phyloP scores from a whole-genome alignment of 352 stramenopile species.

The Phytophthora cactorum region DNA sequence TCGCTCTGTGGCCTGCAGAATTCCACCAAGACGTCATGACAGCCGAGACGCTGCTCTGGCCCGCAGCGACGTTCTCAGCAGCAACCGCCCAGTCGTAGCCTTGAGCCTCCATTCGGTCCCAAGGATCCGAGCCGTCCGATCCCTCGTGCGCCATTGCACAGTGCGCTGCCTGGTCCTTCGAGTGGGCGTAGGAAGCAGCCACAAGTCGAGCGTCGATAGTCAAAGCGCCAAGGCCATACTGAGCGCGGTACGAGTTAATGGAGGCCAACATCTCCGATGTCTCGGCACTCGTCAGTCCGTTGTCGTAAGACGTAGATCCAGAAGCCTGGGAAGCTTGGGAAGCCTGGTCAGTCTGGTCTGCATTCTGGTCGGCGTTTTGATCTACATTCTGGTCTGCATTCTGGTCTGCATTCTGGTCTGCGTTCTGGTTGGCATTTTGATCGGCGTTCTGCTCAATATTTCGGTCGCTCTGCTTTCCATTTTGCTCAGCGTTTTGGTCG shows the following conservation, averaged over 20 bases:
- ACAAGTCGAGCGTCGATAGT: slow-evolving; percentile 47
- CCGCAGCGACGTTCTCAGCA: slow-evolving; percentile 64
- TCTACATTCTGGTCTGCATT: slow-evolving; percentile 5
- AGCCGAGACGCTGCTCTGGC: slow-evolving; percentile 38
- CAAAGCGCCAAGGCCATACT: slow-evolving; percentile 43
- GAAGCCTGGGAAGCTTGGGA: slow-evolving; percentile 15
- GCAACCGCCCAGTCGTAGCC: slow-evolving; percentile 49
- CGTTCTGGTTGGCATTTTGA: slow-evolving; percentile 18
- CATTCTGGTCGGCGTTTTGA: slow-evolving; percentile 9
- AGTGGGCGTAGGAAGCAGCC: slow-evolving; percentile 47
- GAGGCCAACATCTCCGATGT: slow-evolving; percentile 48
- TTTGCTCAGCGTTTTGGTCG: slow-evolving; percentile 20
- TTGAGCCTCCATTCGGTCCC: slow-evolving; percentile 42
- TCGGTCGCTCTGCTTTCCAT: too few relatives aligned
- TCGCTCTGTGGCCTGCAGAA: slow-evolving; percentile 50
- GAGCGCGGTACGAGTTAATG: slow-evolving; percentile 59
- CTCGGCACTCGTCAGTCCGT: slow-evolving; percentile 44
- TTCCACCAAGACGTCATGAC: slow-evolving; percentile 68
- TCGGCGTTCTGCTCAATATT: background rate
- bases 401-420: slow-evolving; percentile 7
- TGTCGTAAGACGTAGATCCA: slow-evolving; percentile 32
- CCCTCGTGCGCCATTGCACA: slow-evolving; percentile 58
- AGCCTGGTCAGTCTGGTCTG: slow-evolving; percentile 6
- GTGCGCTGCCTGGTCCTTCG: slow-evolving; percentile 46
- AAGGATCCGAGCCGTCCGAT: slow-evolving; percentile 41